These are phyloP conservation scores for Lepraria neglecta DNA, from an alignment of 495 filamentous ascomycete species.

Conservation along the genomic window DNA sequence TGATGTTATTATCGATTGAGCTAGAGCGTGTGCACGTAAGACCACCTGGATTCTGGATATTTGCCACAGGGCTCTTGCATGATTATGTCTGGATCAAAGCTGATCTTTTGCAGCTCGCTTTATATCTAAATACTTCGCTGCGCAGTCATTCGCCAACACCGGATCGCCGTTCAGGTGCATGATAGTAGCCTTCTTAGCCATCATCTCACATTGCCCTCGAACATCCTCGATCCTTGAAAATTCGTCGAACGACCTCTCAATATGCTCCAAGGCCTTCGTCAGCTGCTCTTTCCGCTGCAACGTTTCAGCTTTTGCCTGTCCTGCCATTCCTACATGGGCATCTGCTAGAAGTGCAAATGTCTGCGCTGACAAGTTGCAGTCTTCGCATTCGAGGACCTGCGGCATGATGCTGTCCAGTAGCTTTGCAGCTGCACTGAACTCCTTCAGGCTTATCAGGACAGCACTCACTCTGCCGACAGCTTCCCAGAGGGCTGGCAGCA, in stretches of 20 bases:
- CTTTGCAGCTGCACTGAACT: slow-evolving; percentile 62
- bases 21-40: not conserved
- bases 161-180: slow-evolving; percentile 69
- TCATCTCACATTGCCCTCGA: slow-evolving; percentile 69
- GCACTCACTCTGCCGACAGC: slow-evolving; percentile 62
- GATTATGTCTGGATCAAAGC: not conserved
- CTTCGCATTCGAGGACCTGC: slow-evolving; percentile 71
- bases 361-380: slow-evolving; percentile 55
- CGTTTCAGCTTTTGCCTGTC: slow-evolving; percentile 33
- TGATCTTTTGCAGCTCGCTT: slow-evolving; percentile 37
- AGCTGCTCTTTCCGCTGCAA: slow-evolving; percentile 51
- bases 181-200: slow-evolving; percentile 79
- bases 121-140: slow-evolving; percentile 60
- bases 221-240: slow-evolving; percentile 70
- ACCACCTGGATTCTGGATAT: not conserved
- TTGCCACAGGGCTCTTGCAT: not conserved
- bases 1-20: no score
- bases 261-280: slow-evolving; percentile 56
- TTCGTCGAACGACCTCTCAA: slow-evolving; percentile 61
- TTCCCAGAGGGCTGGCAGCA: slow-evolving; percentile 72
- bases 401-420: slow-evolving; percentile 72
- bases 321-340: slow-evolving; percentile 76
- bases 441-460: slow-evolving; percentile 63
- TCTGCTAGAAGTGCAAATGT: slow-evolving; percentile 75
- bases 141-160: slow-evolving; percentile 66